Percentiles rank a stretch among this genome's conserved stretches.
Evolutionary conservation across 768 basidiomycete species (phyloP).

Genomic region (Daedaleopsis sinensis): DNA sequence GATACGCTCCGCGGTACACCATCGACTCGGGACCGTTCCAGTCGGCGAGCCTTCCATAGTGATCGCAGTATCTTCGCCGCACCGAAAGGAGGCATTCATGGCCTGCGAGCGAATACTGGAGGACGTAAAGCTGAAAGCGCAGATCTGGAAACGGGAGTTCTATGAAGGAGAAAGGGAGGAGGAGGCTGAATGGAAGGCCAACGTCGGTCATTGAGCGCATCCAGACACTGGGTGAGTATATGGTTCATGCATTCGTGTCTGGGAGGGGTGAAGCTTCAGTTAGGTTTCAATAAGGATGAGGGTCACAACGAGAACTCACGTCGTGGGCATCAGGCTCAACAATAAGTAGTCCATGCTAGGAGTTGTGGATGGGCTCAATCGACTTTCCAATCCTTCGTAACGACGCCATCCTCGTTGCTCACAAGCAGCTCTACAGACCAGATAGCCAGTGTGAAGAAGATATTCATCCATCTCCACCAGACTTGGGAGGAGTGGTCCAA

Average conservation of each 20-base stretch:
- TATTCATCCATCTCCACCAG: slow-evolving; percentile 93
- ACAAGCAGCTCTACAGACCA: slow-evolving; percentile 86
- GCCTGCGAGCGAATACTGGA: slow-evolving; percentile 87
- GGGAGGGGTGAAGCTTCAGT: neutral
- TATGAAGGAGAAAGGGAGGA: slow-evolving; percentile 72
- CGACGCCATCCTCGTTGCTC: slow-evolving; percentile 64
- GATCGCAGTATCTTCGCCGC: slow-evolving; percentile 82
- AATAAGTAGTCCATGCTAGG: no score
- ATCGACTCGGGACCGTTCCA: slow-evolving; percentile 77
- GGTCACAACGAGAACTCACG: neutral
- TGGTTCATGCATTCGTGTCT: neutral
- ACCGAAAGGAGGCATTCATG: slow-evolving; percentile 78
- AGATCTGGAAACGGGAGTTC: slow-evolving; percentile 92
- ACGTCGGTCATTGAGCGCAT: slow-evolving; percentile 16
- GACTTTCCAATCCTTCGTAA: slow-evolving; percentile 76
- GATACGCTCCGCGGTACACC: slow-evolving; percentile 66
- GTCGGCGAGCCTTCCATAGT: slow-evolving; percentile 85
- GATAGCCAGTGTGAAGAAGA: slow-evolving; percentile 81
- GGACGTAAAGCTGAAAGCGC: slow-evolving; percentile 77
- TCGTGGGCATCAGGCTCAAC: neutral
- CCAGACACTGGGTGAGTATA: neutral
- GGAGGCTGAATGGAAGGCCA: slow-evolving; percentile 41
- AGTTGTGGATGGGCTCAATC: slow-evolving; percentile 44
- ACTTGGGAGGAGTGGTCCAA: slow-evolving; percentile 89
- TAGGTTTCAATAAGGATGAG: no score